phyloP scores from a whole-genome alignment of 768 basidiomycete genomes.

The Dentipellis fragilis region DNA sequence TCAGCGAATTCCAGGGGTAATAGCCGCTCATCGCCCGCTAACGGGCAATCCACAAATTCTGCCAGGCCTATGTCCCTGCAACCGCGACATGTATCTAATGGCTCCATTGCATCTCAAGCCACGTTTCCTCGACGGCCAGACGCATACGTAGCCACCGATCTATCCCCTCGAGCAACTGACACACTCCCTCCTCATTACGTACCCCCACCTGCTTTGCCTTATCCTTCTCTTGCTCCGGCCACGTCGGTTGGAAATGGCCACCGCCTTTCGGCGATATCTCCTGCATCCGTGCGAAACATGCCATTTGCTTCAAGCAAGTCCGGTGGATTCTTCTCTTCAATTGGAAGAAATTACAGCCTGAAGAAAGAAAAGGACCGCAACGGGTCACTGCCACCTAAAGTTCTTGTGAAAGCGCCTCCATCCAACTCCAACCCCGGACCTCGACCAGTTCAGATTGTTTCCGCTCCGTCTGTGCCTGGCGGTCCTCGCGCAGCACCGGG shows the following conservation, averaged over 20 bases:
- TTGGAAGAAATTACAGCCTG: conserved; percentile 61
- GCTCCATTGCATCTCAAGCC: conserved; percentile 63
- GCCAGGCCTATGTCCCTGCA: conserved; percentile 23
- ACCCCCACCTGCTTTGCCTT: conserved; percentile 53
- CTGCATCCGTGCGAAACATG: conserved; percentile 22
- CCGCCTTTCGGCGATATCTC: conserved; percentile 29
- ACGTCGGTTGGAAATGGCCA: background rate
- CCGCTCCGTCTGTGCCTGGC: conserved; percentile 51
- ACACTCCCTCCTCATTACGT: conserved; percentile 45
- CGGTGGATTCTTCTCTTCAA: conserved; percentile 64
- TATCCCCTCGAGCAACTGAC: conserved; percentile 28
- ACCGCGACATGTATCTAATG: conserved; percentile 57
- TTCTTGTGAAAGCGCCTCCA: conserved; percentile 28
- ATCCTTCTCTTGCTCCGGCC: conserved; percentile 53
- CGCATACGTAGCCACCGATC: conserved; percentile 68
- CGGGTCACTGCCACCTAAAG: conserved; percentile 23
- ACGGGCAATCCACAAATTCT: background rate
- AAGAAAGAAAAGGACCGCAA: conserved; percentile 26
- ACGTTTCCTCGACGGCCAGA: conserved; percentile 78
- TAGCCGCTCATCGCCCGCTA: background rate
- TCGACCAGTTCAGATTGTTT: conserved; percentile 22
- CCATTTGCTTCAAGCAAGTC: conserved; percentile 26
- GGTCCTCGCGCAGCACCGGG: conserved; percentile 61
- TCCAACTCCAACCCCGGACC: conserved; percentile 21
- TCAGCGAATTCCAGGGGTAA: conserved; percentile 9